Conservation (phyloP, 2,329 filamentous ascomycete genomes). For the Chalara sp. region DNA sequence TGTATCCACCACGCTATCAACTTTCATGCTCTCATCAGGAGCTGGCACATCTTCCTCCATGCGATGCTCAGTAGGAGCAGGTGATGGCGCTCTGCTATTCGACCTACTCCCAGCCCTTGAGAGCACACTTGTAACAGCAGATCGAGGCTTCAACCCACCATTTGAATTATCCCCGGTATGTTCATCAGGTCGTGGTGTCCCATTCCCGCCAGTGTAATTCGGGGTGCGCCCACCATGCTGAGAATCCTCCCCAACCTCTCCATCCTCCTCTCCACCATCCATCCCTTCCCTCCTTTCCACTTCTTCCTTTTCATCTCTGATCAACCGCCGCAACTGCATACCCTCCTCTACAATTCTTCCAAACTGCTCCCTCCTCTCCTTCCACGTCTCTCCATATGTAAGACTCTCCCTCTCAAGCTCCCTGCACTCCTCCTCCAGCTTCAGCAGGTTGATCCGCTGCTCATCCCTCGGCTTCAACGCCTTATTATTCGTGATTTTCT, state of each 20-base stretch:
- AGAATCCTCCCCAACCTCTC: conserved; percentile 51
- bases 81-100: conserved; percentile 32
- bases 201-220: conserved; percentile 40
- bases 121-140: conserved; percentile 22
- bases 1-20: conserved; percentile 15
- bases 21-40: conserved; percentile 51
- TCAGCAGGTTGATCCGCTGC: conserved; percentile 68
- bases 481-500: conserved; percentile 77
- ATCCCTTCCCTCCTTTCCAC: conserved; percentile 82
- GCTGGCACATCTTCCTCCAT: conserved; percentile 29
- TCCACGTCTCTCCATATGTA: conserved; percentile 77
- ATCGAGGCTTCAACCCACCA: conserved; percentile 29
- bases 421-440: conserved; percentile 80
- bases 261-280: conserved; percentile 51
- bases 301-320: conserved; percentile 93
- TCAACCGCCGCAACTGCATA: conserved; percentile 75
- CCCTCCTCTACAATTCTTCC: conserved; percentile 85
- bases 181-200: conserved; percentile 41
- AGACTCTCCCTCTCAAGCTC: conserved; percentile 80
- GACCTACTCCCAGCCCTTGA: conserved; percentile 35
- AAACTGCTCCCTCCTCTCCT: conserved; percentile 79
- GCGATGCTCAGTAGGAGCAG: conserved; percentile 21
- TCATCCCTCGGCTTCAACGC: conserved; percentile 79
- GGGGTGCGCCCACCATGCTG: conserved; percentile 41
- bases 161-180: conserved; percentile 45